These are phyloP conservation scores for Xerocomus spinulosus DNA, from an alignment of 768 basidiomycete species.

Conservation along the genomic window DNA sequence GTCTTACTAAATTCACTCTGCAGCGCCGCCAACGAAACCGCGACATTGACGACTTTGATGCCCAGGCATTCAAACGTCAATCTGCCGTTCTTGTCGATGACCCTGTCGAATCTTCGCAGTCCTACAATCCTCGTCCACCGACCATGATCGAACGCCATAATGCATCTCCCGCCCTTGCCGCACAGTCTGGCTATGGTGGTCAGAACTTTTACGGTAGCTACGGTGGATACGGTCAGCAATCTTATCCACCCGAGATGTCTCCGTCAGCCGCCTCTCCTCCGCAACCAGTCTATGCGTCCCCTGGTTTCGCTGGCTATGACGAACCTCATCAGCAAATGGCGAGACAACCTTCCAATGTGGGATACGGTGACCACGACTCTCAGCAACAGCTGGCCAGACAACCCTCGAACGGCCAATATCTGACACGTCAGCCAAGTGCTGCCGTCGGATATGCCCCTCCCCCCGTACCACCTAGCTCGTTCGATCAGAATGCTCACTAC, in stretches of 20 bases:
- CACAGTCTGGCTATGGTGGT: conserved; percentile 14
- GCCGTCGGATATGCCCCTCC: conserved; percentile 12
- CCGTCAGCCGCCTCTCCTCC: conserved; percentile 12
- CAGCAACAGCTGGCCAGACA: conserved; percentile 26
- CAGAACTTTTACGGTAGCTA: conserved; percentile 27
- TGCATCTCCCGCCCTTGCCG: conserved; percentile 24
- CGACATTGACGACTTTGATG: conserved; percentile 45
- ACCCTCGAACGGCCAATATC: conserved; percentile 21
- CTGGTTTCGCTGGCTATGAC: conserved; percentile 22
- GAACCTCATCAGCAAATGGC: conserved; percentile 23
- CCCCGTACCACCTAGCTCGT: conserved; percentile 1
- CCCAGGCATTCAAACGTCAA: conserved; percentile 55
- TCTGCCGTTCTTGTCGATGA: conserved; percentile 60
- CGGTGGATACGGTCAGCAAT: conserved; percentile 22
- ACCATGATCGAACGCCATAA: conserved; percentile 56
- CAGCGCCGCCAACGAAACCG: conserved; percentile 42
- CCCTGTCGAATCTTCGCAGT: conserved; percentile 35
- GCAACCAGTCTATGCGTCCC: conserved; percentile 18
- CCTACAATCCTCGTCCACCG: conserved; percentile 56
- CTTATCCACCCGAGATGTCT: conserved; percentile 16
- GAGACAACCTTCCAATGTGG: conserved; percentile 17
- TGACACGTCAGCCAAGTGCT: conserved; percentile 18
- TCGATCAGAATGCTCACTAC: conserved; percentile 42
- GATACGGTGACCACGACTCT: conserved; percentile 21
- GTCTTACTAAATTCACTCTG: conserved; percentile 4